These are phyloP conservation scores for Dunaliella primolecta DNA, from an alignment of 139 green algal genomes.

Conservation along the genomic window DNA sequence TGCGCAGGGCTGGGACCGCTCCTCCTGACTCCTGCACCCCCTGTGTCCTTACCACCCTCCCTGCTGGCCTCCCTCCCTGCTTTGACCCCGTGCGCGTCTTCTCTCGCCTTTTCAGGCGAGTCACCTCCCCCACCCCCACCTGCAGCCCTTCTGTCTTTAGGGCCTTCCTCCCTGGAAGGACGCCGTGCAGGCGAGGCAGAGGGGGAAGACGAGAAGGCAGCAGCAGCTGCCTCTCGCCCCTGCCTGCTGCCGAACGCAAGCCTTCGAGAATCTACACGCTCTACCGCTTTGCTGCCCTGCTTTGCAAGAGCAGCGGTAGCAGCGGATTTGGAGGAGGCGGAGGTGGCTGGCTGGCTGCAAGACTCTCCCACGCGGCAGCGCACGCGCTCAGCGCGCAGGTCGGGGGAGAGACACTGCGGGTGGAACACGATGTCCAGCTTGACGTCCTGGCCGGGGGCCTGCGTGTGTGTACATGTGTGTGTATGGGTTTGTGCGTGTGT, in stretches of 20 bases:
- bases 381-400: conserved; percentile 64
- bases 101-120: no score
- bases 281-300: conserved; percentile 1
- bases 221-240: background rate
- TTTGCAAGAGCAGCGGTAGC: background rate
- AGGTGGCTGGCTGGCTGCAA: background rate
- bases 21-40: no score
- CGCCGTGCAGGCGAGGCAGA: no score
- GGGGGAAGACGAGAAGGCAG: no score
- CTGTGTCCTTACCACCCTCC: no score
- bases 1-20: background rate
- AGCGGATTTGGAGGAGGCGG: background rate
- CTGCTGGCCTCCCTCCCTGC: no score
- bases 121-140: no score
- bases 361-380: conserved; percentile 32
- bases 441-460: conserved; percentile 57
- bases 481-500: background rate
- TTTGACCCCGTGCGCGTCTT: no score
- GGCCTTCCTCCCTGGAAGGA: no score
- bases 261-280: background rate
- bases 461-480: background rate
- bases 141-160: no score
- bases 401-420: conserved; percentile 42
- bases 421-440: conserved; percentile 83
- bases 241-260: background rate